Evolutionary conservation across 2,329 filamentous ascomycete genomes (phyloP).

Genomic region (Fusarium buharicum): DNA sequence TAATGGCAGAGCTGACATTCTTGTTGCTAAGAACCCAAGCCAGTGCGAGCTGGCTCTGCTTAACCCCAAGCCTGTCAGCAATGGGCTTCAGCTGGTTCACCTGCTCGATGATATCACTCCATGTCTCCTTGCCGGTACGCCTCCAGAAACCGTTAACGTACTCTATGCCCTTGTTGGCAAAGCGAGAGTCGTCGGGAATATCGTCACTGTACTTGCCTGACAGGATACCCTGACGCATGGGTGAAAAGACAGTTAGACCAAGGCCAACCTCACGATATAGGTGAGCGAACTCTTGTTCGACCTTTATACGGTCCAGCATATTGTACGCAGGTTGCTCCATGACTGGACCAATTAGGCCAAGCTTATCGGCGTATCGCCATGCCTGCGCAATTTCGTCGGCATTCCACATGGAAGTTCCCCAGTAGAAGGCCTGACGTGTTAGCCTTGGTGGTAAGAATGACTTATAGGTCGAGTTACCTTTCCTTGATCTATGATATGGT

Average conservation of each 20-base stretch:
- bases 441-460: not conserved
- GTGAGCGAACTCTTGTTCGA: constrained; percentile 71
- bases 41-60: constrained; percentile 65
- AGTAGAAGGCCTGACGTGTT: constrained; percentile 69
- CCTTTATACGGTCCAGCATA: constrained; percentile 68
- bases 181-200: constrained; percentile 68
- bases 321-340: constrained; percentile 77
- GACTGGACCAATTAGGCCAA: constrained; percentile 70
- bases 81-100: constrained; percentile 70
- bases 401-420: constrained; percentile 76
- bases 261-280: constrained; percentile 69
- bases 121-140: constrained; percentile 61
- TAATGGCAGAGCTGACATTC: constrained; percentile 70
- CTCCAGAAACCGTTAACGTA: constrained; percentile 66
- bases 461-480: constrained; percentile 41
- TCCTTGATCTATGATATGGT: constrained; percentile 73
- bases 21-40: constrained; percentile 72
- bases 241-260: constrained; percentile 72
- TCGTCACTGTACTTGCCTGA: constrained; percentile 75
- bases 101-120: constrained; percentile 67
- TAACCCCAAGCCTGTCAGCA: constrained; percentile 71
- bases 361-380: constrained; percentile 68
- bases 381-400: constrained; percentile 73
- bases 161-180: constrained; percentile 65
- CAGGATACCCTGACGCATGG: constrained; percentile 66